Conservation (phyloP, 2,329 filamentous ascomycete species). For the Cryphonectria parasitica region DNA sequence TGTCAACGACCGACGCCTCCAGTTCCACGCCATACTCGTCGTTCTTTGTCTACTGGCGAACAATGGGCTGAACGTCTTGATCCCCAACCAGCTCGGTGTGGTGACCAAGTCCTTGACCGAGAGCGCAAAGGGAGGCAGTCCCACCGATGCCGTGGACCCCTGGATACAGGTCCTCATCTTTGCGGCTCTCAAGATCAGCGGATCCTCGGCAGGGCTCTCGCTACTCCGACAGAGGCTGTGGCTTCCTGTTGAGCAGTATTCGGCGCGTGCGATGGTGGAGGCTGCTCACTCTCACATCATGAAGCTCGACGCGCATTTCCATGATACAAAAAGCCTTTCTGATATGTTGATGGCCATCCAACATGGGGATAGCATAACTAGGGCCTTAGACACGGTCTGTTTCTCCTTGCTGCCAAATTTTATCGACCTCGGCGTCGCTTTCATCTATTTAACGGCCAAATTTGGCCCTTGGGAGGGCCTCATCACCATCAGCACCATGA, state of each 20-base stretch:
- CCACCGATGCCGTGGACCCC: constrained; percentile 44
- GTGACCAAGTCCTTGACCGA: constrained; percentile 69
- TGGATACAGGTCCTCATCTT: constrained; percentile 59
- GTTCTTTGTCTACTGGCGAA: constrained; percentile 69
- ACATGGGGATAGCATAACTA: constrained; percentile 57
- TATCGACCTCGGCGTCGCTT: constrained; percentile 62
- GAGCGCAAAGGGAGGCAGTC: constrained; percentile 43
- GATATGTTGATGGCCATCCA: constrained; percentile 62
- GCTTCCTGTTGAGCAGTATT: constrained; percentile 62
- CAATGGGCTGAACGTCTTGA: constrained; percentile 74
- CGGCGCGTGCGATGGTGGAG: constrained; percentile 55
- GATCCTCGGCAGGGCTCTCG: constrained; percentile 59
- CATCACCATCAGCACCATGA: constrained; percentile 62
- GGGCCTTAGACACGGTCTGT: constrained; percentile 60
- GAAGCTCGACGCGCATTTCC: constrained; percentile 64
- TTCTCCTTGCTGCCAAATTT: constrained; percentile 64
- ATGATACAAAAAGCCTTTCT: constrained; percentile 63
- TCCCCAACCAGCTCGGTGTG: constrained; percentile 80
- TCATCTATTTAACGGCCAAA: constrained; percentile 61
- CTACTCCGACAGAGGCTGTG: constrained; percentile 60
- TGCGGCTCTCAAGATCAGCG: constrained; percentile 53
- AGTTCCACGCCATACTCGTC: constrained; percentile 70
- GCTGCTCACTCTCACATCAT: constrained; percentile 64
- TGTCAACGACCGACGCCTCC: constrained; percentile 65
- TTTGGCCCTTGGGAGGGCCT: constrained; percentile 66